Conservation (phyloP, 2,329 filamentous ascomycete species). For the Albifimbria verrucaria region DNA sequence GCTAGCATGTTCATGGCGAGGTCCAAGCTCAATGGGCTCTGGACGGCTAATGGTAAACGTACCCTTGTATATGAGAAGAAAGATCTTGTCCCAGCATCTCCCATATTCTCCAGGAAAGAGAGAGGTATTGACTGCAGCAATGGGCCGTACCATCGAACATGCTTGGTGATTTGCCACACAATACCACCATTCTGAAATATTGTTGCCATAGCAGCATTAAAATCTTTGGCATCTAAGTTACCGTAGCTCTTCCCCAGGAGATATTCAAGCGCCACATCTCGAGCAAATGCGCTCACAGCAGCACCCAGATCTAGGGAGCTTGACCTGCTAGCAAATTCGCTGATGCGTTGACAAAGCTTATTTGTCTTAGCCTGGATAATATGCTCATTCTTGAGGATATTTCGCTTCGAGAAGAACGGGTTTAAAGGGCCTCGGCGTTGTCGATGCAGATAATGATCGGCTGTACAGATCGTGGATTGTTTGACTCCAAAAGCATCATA, state of each 20-base stretch:
- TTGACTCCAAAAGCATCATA: not conserved
- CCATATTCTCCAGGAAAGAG: not conserved
- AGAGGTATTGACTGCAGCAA: conserved; percentile 15
- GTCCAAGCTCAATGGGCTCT: no score
- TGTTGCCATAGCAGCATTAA: conserved; percentile 5
- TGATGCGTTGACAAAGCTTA: not conserved
- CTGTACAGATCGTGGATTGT: not conserved
- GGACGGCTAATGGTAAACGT: not conserved
- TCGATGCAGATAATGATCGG: not conserved
- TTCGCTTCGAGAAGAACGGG: not conserved
- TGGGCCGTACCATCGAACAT: conserved; percentile 1
- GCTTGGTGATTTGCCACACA: conserved; percentile 11
- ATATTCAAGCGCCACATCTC: conserved; percentile 12
- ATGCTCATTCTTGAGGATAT: not conserved
- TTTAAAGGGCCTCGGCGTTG: not conserved
- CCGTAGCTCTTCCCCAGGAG: conserved; percentile 10
- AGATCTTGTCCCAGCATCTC: not conserved
- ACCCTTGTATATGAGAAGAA: not conserved
- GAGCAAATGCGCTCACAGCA: conserved; percentile 10
- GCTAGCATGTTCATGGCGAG: not conserved
- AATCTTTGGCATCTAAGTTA: conserved; percentile 11
- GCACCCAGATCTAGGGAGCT: conserved; percentile 10
- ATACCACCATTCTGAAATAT: conserved; percentile 4
- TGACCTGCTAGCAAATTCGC: not conserved
- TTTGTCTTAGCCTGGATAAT: not conserved